Evolutionary conservation across 352 stramenopile species (phyloP).

Genomic region (Aphanomyces cochlioides): DNA sequence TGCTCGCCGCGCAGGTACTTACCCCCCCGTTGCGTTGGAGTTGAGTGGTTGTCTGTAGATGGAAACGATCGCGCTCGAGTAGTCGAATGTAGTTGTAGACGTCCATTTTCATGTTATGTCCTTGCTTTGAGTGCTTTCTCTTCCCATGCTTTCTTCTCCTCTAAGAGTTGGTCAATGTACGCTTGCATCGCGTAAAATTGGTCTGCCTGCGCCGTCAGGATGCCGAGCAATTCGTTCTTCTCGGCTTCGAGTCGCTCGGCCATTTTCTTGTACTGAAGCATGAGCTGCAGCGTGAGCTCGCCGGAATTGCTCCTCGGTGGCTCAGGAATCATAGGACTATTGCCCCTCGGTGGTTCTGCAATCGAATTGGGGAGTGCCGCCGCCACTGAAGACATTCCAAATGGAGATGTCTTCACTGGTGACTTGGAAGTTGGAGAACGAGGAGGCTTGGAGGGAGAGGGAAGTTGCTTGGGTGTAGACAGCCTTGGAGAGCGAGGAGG

Average conservation of each 20-base stretch:
- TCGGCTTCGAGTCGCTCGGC: slow-evolving; percentile 62
- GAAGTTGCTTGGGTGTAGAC: neutral
- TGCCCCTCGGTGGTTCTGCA: neutral
- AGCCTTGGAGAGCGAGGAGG: neutral
- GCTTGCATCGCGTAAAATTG: slow-evolving; percentile 75
- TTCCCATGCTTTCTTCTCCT: slow-evolving; percentile 31
- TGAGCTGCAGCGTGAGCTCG: slow-evolving; percentile 46
- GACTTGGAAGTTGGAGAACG: neutral
- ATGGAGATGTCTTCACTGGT: neutral
- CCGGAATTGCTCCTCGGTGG: neutral
- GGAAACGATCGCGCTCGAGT: slow-evolving; percentile 13
- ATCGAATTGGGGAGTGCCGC: neutral
- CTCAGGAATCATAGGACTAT: neutral
- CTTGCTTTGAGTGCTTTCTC: neutral
- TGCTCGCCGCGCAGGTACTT: slow-evolving; percentile 13
- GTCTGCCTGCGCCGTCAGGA: slow-evolving; percentile 60
- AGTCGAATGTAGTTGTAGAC: neutral
- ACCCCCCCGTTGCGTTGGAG: neutral
- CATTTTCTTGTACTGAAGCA: slow-evolving; percentile 84
- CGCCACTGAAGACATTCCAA: no score
- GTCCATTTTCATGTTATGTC: neutral
- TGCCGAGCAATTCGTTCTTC: slow-evolving; percentile 68
- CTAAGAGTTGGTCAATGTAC: slow-evolving; percentile 67
- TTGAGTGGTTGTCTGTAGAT: slow-evolving; percentile 2
- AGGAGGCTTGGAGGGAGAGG: neutral